Base-by-base conservation (phyloP, 1,284 basidiomycete species). In the Phylloporus gajari region DNA sequence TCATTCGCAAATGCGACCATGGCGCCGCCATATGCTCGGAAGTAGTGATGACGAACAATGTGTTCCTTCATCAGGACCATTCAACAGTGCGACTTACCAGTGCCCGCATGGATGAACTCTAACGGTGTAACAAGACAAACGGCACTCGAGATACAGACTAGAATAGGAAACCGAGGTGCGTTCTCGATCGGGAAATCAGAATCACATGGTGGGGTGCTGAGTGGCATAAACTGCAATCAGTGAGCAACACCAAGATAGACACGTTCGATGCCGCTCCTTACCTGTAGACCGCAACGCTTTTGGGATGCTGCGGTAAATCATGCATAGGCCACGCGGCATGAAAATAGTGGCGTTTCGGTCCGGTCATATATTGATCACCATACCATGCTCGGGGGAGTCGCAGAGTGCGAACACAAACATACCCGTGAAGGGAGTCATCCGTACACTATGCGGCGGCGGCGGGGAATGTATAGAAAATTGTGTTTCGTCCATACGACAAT, bases 401-500 rank as follows among this genome's bases (percentile, higher is more conserved):
- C 32, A 60, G 35, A 44, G 61, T 56, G 61, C 15, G n/a, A 67
- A 60, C 89, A 15, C 89, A 89, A 67, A 40, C 25, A 69, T 30
- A 42, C 23, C 53, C 38, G 40, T 6, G 32, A 42, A 25, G 46
- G 63, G 40, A 65, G n/a, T 35, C 30, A 27, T 19, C 9, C n/a
- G 8, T 13, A 56, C 9, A 65, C 32, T 75, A 75, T 61, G 69
- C 48, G 75, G 71, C 35, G 25, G 58, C 56, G 19, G 17, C n/a
- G n/a, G n/a, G 38, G 25, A 42, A 9, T n/a, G 35, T 42, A 71
- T 71, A 23, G 58, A 53, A 51, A 32, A 21, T 32, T 9, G 32
- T 46, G 17, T 59, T 58, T 59, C 12, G 23, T 62, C 62, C 27
- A 25, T 40, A 56, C 42, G 44, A 69, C 42, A 53, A 56, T 32